Evolutionary conservation across 352 stramenopile genomes (phyloP).

Genomic region (Phytophthora podocarpi): DNA sequence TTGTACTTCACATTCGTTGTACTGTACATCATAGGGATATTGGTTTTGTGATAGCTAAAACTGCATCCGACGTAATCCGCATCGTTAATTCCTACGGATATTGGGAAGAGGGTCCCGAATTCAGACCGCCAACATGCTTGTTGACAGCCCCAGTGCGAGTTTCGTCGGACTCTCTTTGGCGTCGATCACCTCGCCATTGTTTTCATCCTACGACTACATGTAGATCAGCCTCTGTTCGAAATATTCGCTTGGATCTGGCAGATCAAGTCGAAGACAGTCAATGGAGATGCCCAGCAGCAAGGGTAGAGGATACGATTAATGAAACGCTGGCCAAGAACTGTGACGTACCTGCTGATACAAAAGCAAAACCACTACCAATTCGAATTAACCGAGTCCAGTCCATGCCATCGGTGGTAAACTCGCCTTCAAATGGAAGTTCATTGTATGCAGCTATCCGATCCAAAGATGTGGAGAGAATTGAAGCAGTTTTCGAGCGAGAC

Average conservation of each 20-base stretch:
- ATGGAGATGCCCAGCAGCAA: conserved; percentile 3
- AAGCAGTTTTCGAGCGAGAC: conserved; percentile 32
- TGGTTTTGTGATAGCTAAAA: conserved; percentile 65
- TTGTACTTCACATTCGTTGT: background rate
- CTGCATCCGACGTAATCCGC: conserved; percentile 51
- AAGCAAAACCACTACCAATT: background rate
- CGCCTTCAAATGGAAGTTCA: conserved; percentile 8
- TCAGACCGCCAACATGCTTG: conserved; percentile 15
- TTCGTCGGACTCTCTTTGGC: conserved; percentile 47
- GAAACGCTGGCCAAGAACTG: background rate
- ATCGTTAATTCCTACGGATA: conserved; percentile 64
- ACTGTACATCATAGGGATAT: conserved; percentile 57
- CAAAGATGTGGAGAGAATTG: conserved; percentile 26
- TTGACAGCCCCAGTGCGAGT: conserved; percentile 37
- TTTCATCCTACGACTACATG: conserved; percentile 34
- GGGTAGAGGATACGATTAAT: conserved; percentile 1
- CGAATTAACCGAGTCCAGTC: conserved; percentile 12
- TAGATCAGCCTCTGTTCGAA: conserved; percentile 26
- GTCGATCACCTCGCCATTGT: conserved; percentile 33
- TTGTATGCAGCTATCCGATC: conserved; percentile 24
- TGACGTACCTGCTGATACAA: background rate
- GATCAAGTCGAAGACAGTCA: conserved; percentile 1
- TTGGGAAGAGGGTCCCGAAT: conserved; percentile 35
- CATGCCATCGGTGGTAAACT: conserved; percentile 9
- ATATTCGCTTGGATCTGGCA: conserved; percentile 27